A percentile compares a stretch with the other conserved stretches of the same genome.
Conservation (phyloP, 106 monocot species). For the Acorus gramineus region DNA sequence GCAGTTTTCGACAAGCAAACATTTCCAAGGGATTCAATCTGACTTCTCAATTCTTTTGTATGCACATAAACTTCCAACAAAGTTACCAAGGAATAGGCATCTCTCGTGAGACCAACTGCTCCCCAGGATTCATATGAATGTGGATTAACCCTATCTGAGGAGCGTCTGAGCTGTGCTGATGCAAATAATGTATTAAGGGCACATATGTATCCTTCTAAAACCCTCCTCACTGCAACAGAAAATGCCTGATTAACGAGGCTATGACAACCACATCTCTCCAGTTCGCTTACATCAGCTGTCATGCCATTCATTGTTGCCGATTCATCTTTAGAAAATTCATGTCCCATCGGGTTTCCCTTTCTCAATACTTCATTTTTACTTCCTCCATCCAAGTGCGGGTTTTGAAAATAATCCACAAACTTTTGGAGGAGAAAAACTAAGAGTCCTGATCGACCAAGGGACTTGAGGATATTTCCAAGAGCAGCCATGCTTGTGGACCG, state of each 20-base stretch:
- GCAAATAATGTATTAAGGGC: conserved; percentile 57
- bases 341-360: background rate
- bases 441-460: conserved; percentile 37
- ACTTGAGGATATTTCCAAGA: conserved; percentile 58
- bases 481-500: conserved; percentile 48
- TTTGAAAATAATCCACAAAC: conserved; percentile 52
- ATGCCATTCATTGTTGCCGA: background rate
- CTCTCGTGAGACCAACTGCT: conserved; percentile 16
- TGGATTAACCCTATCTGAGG: conserved; percentile 2
- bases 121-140: background rate
- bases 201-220: conserved; percentile 76
- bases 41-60: conserved; percentile 65
- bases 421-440: conserved; percentile 39
- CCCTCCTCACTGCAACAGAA: conserved; percentile 59
- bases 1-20: conserved; percentile 45
- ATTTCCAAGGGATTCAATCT: conserved; percentile 64
- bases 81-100: conserved; percentile 43
- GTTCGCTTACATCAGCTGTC: conserved; percentile 4
- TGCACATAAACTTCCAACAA: conserved; percentile 81
- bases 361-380: background rate
- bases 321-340: background rate
- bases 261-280: conserved; percentile 19
- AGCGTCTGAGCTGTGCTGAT: conserved; percentile 65
- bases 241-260: conserved; percentile 88
- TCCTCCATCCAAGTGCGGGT: background rate